Base-by-base conservation (phyloP, 306 rosid genomes). In the Ochetophila trinervis region DNA sequence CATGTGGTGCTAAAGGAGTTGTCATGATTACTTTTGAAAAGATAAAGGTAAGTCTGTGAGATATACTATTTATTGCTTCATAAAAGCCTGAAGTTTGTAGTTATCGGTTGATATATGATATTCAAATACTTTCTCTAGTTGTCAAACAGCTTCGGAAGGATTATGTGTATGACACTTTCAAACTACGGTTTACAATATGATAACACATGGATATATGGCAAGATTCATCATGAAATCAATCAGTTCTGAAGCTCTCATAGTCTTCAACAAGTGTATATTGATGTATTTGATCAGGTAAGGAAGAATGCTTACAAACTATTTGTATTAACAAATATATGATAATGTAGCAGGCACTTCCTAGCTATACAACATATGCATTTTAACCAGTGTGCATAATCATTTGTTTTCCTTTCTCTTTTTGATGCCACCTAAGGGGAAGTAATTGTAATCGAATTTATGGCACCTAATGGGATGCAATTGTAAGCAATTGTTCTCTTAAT, bases 1-100 rank as follows among this genome's bases (percentile, higher is more conserved):
- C 99, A 22, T 93, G 99, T 0, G 99, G 96, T 71, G 90, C 97
- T 13, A 93, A 93, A 78, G 99, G 96, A 57, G 99, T 91, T 63
- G 96, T 93, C 61, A 90, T 87, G 96, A 93, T 87, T 61, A 81
- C 52, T 69, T 93, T 93, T 62, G 96, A 72, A 77, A 93, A 90
- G 86, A 90, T 93, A 45, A 91, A 93, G 91, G 99, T 93, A 74
- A 15, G 51, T 34, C 45, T 57, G 40, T 23, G 27, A 49, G 60
- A 14, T 57, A 22, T 35, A 52, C 48, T 73, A n/a, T 21, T 69
- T 37, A 0, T 5, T 61, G 20, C 19, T 18, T 24, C 19, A 30
- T 67, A 42, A 53, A 62, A 50, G 16, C 11, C 58, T 54, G 10
- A 44, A 17, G 19, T 60, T 63, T 55, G 42, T 63, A 45, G 10